A percentile compares a stretch with the other conserved stretches of the same genome.
Conservation (phyloP, 495 filamentous ascomycete species). For the Halenospora varia region DNA sequence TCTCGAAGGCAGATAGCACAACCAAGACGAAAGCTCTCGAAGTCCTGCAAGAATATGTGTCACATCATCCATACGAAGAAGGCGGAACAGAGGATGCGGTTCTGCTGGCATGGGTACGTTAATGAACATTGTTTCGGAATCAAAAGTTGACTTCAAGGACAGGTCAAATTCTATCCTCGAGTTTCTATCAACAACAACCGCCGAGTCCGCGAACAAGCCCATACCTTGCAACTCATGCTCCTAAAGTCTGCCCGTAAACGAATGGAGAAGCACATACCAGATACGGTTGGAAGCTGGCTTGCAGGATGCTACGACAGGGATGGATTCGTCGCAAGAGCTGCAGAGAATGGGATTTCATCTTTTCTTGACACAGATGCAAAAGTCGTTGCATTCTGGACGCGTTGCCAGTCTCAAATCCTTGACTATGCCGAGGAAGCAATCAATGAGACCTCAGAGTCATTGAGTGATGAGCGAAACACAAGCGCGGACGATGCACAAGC, state of each 20-base stretch:
- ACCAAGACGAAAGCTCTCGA: constrained; percentile 94
- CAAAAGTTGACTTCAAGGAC: constrained; percentile 29
- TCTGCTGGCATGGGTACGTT: constrained; percentile 75
- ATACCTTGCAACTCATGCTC: constrained; percentile 69
- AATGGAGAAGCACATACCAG: constrained; percentile 70
- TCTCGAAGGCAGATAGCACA: constrained; percentile 86
- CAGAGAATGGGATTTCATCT: constrained; percentile 65
- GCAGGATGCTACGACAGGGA: constrained; percentile 86
- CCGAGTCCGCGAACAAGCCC: constrained; percentile 81
- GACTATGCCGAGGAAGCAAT: constrained; percentile 77
- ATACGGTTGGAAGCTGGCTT: constrained; percentile 80
- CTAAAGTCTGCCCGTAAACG: constrained; percentile 70
- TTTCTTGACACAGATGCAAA: constrained; percentile 81
- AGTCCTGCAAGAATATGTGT: constrained; percentile 67
- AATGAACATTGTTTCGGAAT: no score
- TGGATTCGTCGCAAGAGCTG: constrained; percentile 62
- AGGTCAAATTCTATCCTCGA: constrained; percentile 84
- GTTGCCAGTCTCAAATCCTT: constrained; percentile 70
- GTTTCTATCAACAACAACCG: constrained; percentile 82
- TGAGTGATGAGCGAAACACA: constrained; percentile 84
- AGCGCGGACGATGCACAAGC: constrained; percentile 78
- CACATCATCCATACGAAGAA: constrained; percentile 36
- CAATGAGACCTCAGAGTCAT: constrained; percentile 69
- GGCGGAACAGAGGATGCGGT: constrained; percentile 69
- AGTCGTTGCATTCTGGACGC: constrained; percentile 64